A percentile compares a stretch with the other conserved stretches of the same genome.
Evolutionary conservation across 495 filamentous ascomycete genomes (phyloP).

Genomic region (Parmelia sp.): DNA sequence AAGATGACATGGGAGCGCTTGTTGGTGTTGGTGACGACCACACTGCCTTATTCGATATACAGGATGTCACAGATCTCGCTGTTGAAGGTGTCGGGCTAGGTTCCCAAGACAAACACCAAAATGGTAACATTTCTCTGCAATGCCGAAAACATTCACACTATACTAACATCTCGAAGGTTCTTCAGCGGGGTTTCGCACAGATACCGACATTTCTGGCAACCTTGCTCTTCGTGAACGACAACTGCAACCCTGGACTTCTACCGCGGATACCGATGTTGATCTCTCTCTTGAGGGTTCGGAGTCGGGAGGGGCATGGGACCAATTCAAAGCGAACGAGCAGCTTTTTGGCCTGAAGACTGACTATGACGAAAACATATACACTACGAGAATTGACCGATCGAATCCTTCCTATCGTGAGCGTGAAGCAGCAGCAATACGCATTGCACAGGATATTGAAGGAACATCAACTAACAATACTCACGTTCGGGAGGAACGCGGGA

Average conservation of each 20-base stretch:
- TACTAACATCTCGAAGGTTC: slow-evolving; percentile 33
- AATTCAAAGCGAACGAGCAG: slow-evolving; percentile 84
- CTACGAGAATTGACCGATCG: slow-evolving; percentile 75
- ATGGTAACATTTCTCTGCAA: slow-evolving; percentile 53
- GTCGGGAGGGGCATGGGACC: slow-evolving; percentile 65
- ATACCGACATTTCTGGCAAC: slow-evolving; percentile 78
- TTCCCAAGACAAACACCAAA: slow-evolving; percentile 50
- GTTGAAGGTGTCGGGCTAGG: slow-evolving; percentile 52
- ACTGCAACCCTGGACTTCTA: slow-evolving; percentile 81
- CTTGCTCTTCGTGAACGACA: slow-evolving; percentile 62
- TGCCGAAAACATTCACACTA: not conserved
- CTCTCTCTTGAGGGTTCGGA: slow-evolving; percentile 59
- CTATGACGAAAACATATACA: slow-evolving; percentile 93
- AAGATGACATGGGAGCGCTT: slow-evolving; percentile 46
- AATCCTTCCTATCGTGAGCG: slow-evolving; percentile 74
- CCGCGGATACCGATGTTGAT: slow-evolving; percentile 53
- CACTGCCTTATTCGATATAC: slow-evolving; percentile 71
- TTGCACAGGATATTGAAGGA: slow-evolving; percentile 84
- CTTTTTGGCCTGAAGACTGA: slow-evolving; percentile 79
- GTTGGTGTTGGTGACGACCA: slow-evolving; percentile 57
- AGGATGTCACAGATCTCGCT: slow-evolving; percentile 64
- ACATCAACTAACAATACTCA: slow-evolving; percentile 65
- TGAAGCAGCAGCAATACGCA: slow-evolving; percentile 67
- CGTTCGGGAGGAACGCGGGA: slow-evolving; percentile 81
- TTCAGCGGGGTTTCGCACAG: slow-evolving; percentile 68